Conservation (phyloP, 306 rosid species). For the Cicer chorassanicum region DNA sequence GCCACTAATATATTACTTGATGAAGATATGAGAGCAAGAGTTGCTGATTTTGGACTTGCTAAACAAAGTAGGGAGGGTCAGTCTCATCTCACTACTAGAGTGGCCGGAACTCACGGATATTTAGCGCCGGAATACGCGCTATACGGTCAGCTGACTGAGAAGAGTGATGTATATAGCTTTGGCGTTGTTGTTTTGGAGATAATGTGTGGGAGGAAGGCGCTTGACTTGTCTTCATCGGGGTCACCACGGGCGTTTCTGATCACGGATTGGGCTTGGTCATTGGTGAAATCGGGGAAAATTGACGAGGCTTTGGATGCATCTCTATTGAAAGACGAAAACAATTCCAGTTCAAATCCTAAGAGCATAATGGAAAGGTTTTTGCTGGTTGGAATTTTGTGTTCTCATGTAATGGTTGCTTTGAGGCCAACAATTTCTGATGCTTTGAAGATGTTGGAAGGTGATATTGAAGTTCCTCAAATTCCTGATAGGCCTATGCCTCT, state of each 20-base stretch:
- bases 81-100: constrained; percentile 97
- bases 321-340: constrained; percentile 57
- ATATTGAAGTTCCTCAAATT: constrained; percentile 80
- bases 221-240: constrained; percentile 74
- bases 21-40: constrained; percentile 87
- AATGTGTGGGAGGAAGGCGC: constrained; percentile 95
- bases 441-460: constrained; percentile 97
- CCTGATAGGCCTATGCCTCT: constrained; percentile 97
- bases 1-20: constrained; percentile 90
- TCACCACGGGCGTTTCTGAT: constrained; percentile 74
- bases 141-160: constrained; percentile 95
- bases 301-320: constrained; percentile 70
- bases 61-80: constrained; percentile 91
- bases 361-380: constrained; percentile 89
- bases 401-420: constrained; percentile 95
- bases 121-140: constrained; percentile 94
- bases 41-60: constrained; percentile 96
- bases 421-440: constrained; percentile 90
- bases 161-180: constrained; percentile 97
- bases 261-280: constrained; percentile 97
- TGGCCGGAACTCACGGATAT: constrained; percentile 98
- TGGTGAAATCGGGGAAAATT: constrained; percentile 73
- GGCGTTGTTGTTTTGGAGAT: constrained; percentile 96
- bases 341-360: constrained; percentile 69
- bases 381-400: constrained; percentile 86